Conservation (phyloP, 1,284 basidiomycete species). For the Puccinia hordei region DNA sequence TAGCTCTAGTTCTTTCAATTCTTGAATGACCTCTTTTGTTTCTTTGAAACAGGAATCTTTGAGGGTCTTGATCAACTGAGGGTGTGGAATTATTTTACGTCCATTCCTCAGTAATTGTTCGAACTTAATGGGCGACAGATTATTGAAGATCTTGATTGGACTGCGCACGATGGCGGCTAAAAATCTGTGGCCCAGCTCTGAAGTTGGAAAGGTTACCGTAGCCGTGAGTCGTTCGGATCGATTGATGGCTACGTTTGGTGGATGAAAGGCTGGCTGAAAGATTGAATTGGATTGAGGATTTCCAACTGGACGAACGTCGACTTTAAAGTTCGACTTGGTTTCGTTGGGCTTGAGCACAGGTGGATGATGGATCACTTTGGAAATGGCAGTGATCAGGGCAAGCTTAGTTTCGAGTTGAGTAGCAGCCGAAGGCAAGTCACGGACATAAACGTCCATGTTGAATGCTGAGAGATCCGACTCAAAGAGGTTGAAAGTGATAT, state of each 20-base stretch:
- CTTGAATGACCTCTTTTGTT: conserved; percentile 8
- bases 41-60: conserved; percentile 12
- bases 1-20: conserved; percentile 12
- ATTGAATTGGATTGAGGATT: neutral
- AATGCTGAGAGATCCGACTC: neutral
- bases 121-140: conserved; percentile 6
- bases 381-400: neutral
- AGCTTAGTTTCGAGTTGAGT: conserved; percentile 24
- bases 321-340: conserved; percentile 14
- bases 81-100: conserved; percentile 16
- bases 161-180: neutral
- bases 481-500: neutral
- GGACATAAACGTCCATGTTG: conserved; percentile 17
- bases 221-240: neutral
- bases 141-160: conserved; percentile 11
- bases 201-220: conserved; percentile 10
- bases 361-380: conserved; percentile 12
- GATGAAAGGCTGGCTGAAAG: neutral
- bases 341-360: conserved; percentile 10
- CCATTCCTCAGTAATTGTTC: conserved; percentile 10
- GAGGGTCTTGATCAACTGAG: conserved; percentile 3
- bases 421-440: neutral
- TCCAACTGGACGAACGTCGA: neutral
- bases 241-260: neutral
- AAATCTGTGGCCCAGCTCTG: conserved; percentile 3